Percentiles rank a stretch among this genome's conserved stretches.
phyloP scores from a whole-genome alignment of 257 asterid genomes.

The Avicennia marina region DNA sequence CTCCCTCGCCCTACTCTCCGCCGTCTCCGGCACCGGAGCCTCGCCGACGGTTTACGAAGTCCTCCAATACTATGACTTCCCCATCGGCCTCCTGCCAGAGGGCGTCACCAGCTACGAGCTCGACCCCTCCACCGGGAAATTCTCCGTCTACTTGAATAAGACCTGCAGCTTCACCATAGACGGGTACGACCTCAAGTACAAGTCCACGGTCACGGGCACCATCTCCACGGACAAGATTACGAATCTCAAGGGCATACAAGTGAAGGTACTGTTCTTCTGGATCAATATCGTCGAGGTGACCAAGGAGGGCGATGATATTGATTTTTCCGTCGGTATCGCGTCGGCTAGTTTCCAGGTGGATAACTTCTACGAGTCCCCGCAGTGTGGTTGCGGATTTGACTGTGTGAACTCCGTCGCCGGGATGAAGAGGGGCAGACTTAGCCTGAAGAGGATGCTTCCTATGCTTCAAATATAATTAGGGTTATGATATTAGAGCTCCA shows the following conservation, averaged over 20 bases:
- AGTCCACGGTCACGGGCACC: slow-evolving; percentile 52
- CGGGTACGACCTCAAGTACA: slow-evolving; percentile 58
- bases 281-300: slow-evolving; percentile 52
- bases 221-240: slow-evolving; percentile 33
- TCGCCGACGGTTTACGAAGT: slow-evolving; percentile 47
- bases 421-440: not conserved
- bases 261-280: slow-evolving; percentile 61
- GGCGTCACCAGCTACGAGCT: slow-evolving; percentile 68
- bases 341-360: slow-evolving; percentile 57
- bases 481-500: slow-evolving; percentile 3
- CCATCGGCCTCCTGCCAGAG: slow-evolving; percentile 65
- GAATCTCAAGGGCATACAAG: slow-evolving; percentile 60
- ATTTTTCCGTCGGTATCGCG: slow-evolving; percentile 63
- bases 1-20: slow-evolving; percentile 20
- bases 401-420: slow-evolving; percentile 21
- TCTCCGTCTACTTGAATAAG: slow-evolving; percentile 41
- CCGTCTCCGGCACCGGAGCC: slow-evolving; percentile 12
- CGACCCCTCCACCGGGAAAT: slow-evolving; percentile 62
- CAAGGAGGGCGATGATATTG: slow-evolving; percentile 32
- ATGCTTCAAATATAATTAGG: slow-evolving; percentile 1
- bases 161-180: slow-evolving; percentile 56
- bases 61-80: slow-evolving; percentile 53
- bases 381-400: slow-evolving; percentile 81
- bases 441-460: slow-evolving; percentile 10
- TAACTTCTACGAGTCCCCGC: slow-evolving; percentile 60